Evolutionary conservation across 257 asterid species (phyloP), one percentile per base, ranked within the genome.

Genomic region (Solanum sejunctum): DNA sequence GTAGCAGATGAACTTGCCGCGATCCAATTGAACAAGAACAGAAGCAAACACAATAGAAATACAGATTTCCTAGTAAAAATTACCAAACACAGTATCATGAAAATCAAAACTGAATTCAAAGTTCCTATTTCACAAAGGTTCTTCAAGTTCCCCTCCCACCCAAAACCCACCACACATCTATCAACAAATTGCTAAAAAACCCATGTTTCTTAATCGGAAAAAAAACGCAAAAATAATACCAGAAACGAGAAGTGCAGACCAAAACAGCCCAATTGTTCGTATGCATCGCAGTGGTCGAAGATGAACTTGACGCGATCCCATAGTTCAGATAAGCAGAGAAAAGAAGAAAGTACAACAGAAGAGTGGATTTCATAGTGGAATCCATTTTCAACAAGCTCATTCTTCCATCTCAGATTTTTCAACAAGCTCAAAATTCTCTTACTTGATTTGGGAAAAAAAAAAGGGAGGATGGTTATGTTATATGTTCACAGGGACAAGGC

Each of bases 171-270:
- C 41, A 36, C 41, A 36, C 41, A 36, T 36, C 6, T 36, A 36
- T 36, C 41, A 36, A 36, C 41, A 36, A 36, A 36, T 36, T 36
- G 41, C 41, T 36, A 36, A 36, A 36, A 36, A 55, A 16, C 21
- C 61, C n/a, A n/a, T 58, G n/a, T 20, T 20, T 9, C 66, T 56
- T 56, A 16, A 17, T 17, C 41, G 47, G 23, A 12, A 52, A 43
- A 43, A 51, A 52, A 12, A 5, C 20, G 20, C 8, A 60, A 67
- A 67, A 57, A 51, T 26, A 0, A 36, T 91, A 96, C 99, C 99
- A 95, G 92, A 97, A 97, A 84, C 98, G 98, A 70, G 99, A 97
- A 86, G 99, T 95, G 85, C 99, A 95, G 71, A 97, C 99, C 84
- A 95, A 93, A 36, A 97, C 91, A 11, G 98, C 99, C 98, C 98